A percentile compares a stretch with the other conserved stretches of the same genome.
Evolutionary conservation across 345 rosid species (phyloP).

Genomic region (Hibiscus mutabilis): DNA sequence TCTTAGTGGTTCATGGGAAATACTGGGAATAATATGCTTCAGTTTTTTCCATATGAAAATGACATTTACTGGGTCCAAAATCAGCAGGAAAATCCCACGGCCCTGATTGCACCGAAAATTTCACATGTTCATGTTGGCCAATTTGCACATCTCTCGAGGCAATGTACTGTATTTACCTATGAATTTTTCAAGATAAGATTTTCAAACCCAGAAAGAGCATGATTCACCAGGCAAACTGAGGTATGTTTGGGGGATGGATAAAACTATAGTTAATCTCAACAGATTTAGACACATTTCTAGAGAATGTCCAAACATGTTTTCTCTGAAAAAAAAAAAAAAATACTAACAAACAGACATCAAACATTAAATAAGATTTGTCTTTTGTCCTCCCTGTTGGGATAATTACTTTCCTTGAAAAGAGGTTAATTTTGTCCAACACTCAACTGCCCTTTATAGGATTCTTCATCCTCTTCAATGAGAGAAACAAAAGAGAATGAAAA

Average conservation of each 20-base stretch:
- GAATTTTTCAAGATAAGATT: not conserved
- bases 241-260: not conserved
- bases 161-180: not conserved
- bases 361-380: not conserved
- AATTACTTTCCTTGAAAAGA: constrained; percentile 4
- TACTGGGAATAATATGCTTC: not conserved
- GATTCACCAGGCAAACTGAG: not conserved
- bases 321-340: too few species aligned
- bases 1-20: too few species aligned
- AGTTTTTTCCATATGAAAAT: too few species aligned
- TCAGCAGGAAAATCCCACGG: not conserved
- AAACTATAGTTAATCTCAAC: not conserved
- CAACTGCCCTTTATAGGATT: constrained; percentile 22
- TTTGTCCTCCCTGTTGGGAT: too few species aligned
- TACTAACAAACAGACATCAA: not conserved
- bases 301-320: not conserved
- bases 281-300: not conserved
- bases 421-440: constrained; percentile 2
- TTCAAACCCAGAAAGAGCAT: not conserved
- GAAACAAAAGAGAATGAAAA: constrained; percentile 11
- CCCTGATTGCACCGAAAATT: constrained; percentile 8
- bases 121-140: constrained; percentile 8
- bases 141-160: constrained; percentile 3
- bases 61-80: not conserved
- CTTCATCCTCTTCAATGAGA: constrained; percentile 8